phyloP scores from a whole-genome alignment of 371 early-diverging fungal species.

The Choanephora cucurbitarum region DNA sequence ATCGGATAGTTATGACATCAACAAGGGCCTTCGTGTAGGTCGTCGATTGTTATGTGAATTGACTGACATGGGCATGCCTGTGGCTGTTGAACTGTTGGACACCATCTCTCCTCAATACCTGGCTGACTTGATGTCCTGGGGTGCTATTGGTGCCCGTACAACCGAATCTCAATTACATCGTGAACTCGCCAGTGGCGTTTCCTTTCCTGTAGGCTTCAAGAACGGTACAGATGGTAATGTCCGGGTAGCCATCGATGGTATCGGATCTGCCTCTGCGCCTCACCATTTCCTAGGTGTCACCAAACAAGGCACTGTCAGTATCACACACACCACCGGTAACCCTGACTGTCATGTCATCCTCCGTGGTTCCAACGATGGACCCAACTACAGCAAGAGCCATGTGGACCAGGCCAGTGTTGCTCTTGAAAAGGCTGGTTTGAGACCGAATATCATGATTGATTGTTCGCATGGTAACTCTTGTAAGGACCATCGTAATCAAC shows the following conservation, averaged over 20 bases:
- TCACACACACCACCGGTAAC: conserved; percentile 88
- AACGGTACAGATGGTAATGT: conserved; percentile 93
- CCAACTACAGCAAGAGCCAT: conserved; percentile 78
- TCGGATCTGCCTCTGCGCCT: conserved; percentile 79
- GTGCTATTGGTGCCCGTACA: conserved; percentile 94
- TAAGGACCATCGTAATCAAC: conserved; percentile 76
- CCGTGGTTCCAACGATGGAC: conserved; percentile 80
- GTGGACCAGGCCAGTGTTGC: conserved; percentile 58
- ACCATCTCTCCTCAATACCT: conserved; percentile 95
- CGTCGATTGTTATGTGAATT: conserved; percentile 74
- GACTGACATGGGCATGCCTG: conserved; percentile 85
- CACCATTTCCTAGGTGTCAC: conserved; percentile 95
- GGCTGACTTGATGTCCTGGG: conserved; percentile 92
- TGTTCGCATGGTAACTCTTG: conserved; percentile 84
- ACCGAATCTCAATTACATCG: conserved; percentile 93
- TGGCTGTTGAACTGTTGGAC: conserved; percentile 89
- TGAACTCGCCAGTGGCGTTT: conserved; percentile 91
- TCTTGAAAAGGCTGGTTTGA: conserved; percentile 59
- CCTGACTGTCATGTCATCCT: conserved; percentile 55
- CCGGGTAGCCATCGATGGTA: conserved; percentile 88
- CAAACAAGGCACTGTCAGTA: conserved; percentile 90
- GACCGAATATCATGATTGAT: conserved; percentile 76
- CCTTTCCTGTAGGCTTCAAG: conserved; percentile 96
- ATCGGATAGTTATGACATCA: conserved; percentile 74
- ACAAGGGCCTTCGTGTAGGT: conserved; percentile 87